These are phyloP conservation scores for Thelonectria olida DNA, from an alignment of 2,329 filamentous ascomycete species.

Conservation along the genomic window DNA sequence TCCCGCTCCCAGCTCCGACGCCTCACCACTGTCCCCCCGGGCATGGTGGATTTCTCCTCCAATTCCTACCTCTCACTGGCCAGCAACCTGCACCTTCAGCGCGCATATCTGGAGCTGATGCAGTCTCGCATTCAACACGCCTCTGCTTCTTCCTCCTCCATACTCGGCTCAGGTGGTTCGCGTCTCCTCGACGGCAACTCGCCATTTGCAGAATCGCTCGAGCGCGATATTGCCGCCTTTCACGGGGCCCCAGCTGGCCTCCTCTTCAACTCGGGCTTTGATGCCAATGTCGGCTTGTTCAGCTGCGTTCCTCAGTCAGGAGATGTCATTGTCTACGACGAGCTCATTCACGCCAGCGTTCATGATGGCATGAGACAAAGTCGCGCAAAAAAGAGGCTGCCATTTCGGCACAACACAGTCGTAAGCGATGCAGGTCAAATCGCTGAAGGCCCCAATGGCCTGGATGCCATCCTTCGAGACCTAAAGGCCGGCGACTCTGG, in stretches of 20 bases:
- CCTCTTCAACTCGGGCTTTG: conserved; percentile 69
- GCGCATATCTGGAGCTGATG: conserved; percentile 66
- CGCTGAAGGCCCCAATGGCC: conserved; percentile 3
- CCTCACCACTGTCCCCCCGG: conserved; percentile 68
- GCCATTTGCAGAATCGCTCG: conserved; percentile 53
- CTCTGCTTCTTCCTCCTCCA: conserved; percentile 24
- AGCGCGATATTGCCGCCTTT: conserved; percentile 57
- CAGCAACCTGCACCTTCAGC: conserved; percentile 57
- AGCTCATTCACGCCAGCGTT: conserved; percentile 79
- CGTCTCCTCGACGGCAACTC: conserved; percentile 64
- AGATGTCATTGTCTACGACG: conserved; percentile 76
- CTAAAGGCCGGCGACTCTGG: conserved; percentile 47
- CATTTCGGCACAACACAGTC: conserved; percentile 66
- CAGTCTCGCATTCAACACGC: conserved; percentile 26
- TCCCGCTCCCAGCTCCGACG: conserved; percentile 52
- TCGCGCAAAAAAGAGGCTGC: conserved; percentile 56
- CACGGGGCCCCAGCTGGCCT: conserved; percentile 57
- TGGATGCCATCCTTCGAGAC: conserved; percentile 41
- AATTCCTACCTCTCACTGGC: conserved; percentile 84
- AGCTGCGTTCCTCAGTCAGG: conserved; percentile 66
- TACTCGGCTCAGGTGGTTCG: conserved; percentile 62
- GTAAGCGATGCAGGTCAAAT: neutral
- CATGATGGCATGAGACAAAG: conserved; percentile 80
- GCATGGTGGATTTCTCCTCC: conserved; percentile 80
- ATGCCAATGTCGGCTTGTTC: conserved; percentile 73